phyloP scores from a whole-genome alignment of 176 grass and related monocot genomes.

The Triticum turgidum region DNA sequence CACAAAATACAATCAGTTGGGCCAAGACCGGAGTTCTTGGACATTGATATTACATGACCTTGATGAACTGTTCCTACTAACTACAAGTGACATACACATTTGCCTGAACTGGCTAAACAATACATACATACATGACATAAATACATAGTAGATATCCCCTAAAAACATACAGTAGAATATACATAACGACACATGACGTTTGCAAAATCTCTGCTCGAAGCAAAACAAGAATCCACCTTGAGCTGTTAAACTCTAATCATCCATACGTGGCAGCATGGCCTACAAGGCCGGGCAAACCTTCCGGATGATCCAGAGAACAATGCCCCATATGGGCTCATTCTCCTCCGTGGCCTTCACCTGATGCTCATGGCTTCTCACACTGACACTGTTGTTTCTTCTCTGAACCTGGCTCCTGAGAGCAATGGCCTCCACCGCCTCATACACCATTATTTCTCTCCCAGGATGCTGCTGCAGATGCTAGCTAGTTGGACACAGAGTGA shows the following conservation, averaged over 20 bases:
- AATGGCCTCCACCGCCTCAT: background rate
- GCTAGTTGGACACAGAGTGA: background rate
- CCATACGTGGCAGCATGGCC: background rate
- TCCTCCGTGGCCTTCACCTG: background rate
- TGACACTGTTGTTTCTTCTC: background rate
- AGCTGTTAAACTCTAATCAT: background rate
- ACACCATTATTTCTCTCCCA: background rate
- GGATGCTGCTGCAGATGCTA: background rate
- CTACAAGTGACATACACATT: no score
- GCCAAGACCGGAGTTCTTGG: no score
- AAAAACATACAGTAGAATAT: no score
- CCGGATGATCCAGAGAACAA: no score
- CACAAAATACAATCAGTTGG: no score
- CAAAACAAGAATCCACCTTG: background rate
- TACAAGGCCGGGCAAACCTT: background rate
- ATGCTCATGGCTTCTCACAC: background rate
- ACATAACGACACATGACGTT: no score
- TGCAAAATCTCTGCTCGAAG: background rate
- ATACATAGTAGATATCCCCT: no score
- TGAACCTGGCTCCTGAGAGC: background rate
- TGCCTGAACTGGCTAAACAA: background rate
- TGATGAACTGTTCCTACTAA: no score
- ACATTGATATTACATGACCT: no score
- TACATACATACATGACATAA: no score
- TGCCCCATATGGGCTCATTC: background rate